Conservation (phyloP, 225 moss, liverwort and hornwort species). For the Antitrichia curtipendula region DNA sequence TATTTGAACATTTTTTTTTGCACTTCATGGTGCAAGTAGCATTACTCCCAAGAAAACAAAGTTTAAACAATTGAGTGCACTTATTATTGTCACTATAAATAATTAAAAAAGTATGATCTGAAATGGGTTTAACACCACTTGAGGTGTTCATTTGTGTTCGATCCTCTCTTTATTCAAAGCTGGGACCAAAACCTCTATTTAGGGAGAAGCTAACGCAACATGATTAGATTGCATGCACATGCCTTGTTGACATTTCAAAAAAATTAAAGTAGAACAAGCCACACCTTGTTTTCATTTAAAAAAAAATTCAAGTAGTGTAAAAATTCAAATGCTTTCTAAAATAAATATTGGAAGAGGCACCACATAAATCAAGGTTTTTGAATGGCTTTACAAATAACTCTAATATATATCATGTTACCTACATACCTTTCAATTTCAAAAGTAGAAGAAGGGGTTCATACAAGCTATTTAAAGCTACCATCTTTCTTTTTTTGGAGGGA, state of each 20-base stretch:
- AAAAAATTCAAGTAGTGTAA: not conserved
- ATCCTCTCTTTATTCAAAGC: not conserved
- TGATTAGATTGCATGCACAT: not conserved
- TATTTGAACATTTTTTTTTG: not conserved
- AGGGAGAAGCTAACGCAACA: accelerated
- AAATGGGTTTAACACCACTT: not conserved
- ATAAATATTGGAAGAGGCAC: not conserved
- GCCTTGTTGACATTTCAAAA: not conserved
- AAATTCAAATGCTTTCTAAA: not conserved
- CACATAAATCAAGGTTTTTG: not conserved
- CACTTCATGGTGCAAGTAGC: not conserved
- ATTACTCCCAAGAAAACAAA: not conserved
- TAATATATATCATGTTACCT: not conserved
- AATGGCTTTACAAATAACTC: not conserved
- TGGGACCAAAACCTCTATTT: not conserved
- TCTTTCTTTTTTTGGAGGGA: too few relatives aligned
- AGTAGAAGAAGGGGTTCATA: accelerated
- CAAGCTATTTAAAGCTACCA: not conserved
- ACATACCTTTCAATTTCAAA: not conserved
- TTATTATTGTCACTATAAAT: too few relatives aligned
- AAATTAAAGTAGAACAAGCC: not conserved
- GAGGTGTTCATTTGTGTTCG: not conserved
- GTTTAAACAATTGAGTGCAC: not conserved
- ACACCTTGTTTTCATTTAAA: too few relatives aligned
- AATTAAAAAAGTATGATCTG: too few relatives aligned